Percentiles rank a stretch among this genome's conserved stretches.
phyloP scores from a whole-genome alignment of 2,329 filamentous ascomycete species.

The Lachnellula occidentalis region DNA sequence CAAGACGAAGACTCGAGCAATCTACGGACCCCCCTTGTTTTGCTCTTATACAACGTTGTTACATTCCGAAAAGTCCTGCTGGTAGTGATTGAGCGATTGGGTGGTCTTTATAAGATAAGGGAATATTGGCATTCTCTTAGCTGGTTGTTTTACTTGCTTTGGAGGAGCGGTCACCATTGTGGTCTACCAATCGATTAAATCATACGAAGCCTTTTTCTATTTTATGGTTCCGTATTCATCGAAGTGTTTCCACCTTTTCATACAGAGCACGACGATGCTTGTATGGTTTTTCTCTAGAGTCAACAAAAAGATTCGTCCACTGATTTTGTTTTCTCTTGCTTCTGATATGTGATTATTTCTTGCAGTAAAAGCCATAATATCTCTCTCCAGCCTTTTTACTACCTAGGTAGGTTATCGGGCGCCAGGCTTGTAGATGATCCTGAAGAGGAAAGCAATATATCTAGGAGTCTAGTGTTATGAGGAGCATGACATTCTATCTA shows the following conservation, averaged over 20 bases:
- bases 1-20: conserved; percentile 28
- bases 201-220: conserved; percentile 27
- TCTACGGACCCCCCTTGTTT: conserved; percentile 24
- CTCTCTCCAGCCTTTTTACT: not conserved
- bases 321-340: not conserved
- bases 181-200: conserved; percentile 28
- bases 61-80: conserved; percentile 32
- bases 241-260: conserved; percentile 16
- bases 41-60: conserved; percentile 27
- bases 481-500: too few species aligned
- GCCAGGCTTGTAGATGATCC: not conserved
- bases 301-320: conserved; percentile 16
- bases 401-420: not conserved
- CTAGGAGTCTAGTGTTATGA: too few species aligned
- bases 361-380: not conserved
- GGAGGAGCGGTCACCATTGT: conserved; percentile 28
- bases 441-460: not conserved
- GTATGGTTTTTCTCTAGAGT: conserved; percentile 19
- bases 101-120: conserved; percentile 26
- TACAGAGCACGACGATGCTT: conserved; percentile 15
- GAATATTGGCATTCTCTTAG: conserved; percentile 21
- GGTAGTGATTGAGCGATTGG: conserved; percentile 30
- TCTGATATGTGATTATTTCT: not conserved
- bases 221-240: conserved; percentile 15
- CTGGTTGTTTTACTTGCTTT: conserved; percentile 27